A percentile compares a stretch with the other conserved stretches of the same genome.
These are phyloP conservation scores for Coffea canephora DNA, from an alignment of 257 asterid genomes.

Conservation along the genomic window DNA sequence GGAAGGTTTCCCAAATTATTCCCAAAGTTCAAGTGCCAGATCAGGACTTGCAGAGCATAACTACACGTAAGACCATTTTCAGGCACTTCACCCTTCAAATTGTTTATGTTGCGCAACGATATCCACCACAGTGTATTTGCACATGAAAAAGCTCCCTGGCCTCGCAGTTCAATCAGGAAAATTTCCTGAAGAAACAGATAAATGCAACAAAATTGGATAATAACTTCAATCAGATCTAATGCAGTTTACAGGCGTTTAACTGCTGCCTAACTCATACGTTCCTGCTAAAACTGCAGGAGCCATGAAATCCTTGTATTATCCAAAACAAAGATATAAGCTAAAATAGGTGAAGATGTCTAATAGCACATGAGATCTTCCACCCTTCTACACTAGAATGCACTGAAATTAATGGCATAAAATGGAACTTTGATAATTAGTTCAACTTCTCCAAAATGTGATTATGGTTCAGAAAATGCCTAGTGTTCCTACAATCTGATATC, in stretches of 20 bases:
- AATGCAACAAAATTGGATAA: background rate
- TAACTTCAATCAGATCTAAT: background rate
- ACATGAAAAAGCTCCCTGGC: background rate
- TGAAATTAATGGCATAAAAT: constrained; percentile 1
- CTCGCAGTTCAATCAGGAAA: background rate
- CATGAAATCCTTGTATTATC: background rate
- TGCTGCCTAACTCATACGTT: background rate
- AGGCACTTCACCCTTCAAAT: background rate
- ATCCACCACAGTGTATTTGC: background rate
- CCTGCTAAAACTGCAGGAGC: background rate
- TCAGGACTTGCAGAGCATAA: background rate
- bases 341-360: background rate
- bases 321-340: background rate
- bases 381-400: background rate
- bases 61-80: background rate
- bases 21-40: background rate
- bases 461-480: constrained; percentile 11
- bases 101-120: background rate
- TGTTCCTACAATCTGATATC: constrained; percentile 14
- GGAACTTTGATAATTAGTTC: constrained; percentile 13
- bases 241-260: background rate
- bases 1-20: too few relatives aligned
- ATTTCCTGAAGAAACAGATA: background rate
- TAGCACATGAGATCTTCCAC: background rate
- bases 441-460: constrained; percentile 11